Conservation (phyloP, 2,329 filamentous ascomycete species). For the Diaporthe australafricana region DNA sequence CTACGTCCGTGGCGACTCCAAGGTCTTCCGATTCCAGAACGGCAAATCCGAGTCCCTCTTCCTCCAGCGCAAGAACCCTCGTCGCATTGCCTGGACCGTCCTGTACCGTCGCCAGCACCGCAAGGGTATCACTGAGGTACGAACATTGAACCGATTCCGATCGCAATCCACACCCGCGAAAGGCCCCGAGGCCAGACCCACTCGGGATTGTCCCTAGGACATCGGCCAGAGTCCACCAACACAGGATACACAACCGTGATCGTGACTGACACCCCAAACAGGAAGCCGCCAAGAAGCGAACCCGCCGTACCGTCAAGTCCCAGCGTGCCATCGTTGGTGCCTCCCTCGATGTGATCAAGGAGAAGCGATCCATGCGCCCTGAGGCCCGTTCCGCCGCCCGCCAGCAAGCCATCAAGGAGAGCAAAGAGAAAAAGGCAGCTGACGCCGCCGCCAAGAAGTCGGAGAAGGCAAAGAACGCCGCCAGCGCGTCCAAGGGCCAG, state of each 20-base stretch:
- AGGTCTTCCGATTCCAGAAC: constrained; percentile 99
- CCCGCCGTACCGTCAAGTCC: constrained; percentile 96
- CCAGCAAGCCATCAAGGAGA: constrained; percentile 90
- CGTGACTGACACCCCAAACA: constrained; percentile 64
- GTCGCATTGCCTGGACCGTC: constrained; percentile 98
- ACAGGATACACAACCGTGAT: neutral
- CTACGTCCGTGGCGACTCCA: constrained; percentile 99
- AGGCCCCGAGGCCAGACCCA: constrained; percentile 15
- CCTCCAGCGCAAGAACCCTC: constrained; percentile 99
- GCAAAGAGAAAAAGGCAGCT: constrained; percentile 97
- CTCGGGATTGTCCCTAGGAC: constrained; percentile 5
- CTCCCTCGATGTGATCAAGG: constrained; percentile 99
- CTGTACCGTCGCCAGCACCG: constrained; percentile 99
- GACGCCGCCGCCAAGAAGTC: constrained; percentile 95
- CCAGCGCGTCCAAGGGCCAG: constrained; percentile 80
- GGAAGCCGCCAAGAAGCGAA: constrained; percentile 99
- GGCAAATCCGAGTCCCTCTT: constrained; percentile 99
- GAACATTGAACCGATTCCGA: constrained; percentile 50
- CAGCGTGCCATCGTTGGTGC: constrained; percentile 99
- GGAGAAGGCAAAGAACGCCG: constrained; percentile 96
- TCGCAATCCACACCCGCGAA: constrained; percentile 24
- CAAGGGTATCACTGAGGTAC: constrained; percentile 99
- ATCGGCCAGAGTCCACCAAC: neutral
- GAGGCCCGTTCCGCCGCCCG: constrained; percentile 95
- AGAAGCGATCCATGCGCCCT: constrained; percentile 93